Conservation (phyloP, 495 filamentous ascomycete genomes). For the Mycothermus thermophilus region DNA sequence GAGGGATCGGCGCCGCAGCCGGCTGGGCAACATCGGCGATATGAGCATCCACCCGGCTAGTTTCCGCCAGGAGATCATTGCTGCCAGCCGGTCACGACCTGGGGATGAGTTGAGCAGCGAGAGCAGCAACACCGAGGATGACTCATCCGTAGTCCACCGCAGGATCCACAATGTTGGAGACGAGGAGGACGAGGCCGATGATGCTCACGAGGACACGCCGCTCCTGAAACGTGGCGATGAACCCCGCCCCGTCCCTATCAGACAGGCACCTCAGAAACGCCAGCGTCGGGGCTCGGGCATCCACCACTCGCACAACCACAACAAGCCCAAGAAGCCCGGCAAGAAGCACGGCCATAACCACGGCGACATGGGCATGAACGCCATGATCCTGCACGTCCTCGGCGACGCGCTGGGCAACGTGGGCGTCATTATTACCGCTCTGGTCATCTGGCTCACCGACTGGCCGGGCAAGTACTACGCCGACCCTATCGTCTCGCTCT, state of each 20-base stretch:
- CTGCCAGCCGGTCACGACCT: constrained; percentile 40
- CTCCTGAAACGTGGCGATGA: constrained; percentile 20
- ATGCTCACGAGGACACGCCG: constrained; percentile 32
- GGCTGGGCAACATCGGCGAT: constrained; percentile 48
- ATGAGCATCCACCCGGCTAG: constrained; percentile 80
- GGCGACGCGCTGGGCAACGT: constrained; percentile 95
- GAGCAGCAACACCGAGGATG: constrained; percentile 35
- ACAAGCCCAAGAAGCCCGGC: constrained; percentile 52
- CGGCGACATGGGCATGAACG: constrained; percentile 90
- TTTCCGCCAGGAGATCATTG: constrained; percentile 83
- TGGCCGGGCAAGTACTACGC: constrained; percentile 54
- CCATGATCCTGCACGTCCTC: constrained; percentile 90
- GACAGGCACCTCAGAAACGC: constrained; percentile 13
- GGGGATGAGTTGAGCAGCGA: constrained; percentile 38
- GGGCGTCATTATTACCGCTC: constrained; percentile 84
- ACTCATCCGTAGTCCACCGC: constrained; percentile 14
- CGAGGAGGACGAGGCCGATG: constrained; percentile 1
- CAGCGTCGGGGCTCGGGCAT: constrained; percentile 27
- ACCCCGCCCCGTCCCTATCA: constrained; percentile 7
- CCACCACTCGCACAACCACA: constrained; percentile 66
- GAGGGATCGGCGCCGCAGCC: constrained; percentile 35
- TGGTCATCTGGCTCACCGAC: constrained; percentile 79
- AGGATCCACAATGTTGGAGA: background rate
- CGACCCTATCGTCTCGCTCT: constrained; percentile 84
- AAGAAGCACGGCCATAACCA: constrained; percentile 61